A percentile compares a stretch with the other conserved stretches of the same genome.
Evolutionary conservation across 2,329 filamentous ascomycete species (phyloP).

Genomic region (Neospermospora avenae): DNA sequence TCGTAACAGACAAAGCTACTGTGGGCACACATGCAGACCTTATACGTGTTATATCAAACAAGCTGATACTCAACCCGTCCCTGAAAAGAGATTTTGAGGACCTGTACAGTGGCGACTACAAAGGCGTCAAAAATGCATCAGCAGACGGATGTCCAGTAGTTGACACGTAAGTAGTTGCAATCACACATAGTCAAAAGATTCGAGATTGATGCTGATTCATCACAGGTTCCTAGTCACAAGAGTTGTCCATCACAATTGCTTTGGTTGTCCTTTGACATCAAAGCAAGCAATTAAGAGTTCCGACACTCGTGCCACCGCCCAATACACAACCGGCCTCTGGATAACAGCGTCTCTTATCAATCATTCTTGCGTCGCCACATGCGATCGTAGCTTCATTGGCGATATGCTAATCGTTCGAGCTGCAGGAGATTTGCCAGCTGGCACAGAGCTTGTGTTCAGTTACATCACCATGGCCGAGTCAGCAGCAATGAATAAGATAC

Average conservation of each 20-base stretch:
- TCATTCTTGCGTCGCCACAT: conserved; percentile 24
- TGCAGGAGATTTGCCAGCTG: conserved; percentile 12
- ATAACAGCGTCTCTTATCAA: conserved; percentile 21
- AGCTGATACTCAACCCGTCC: conserved; percentile 37
- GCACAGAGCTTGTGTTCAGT: conserved; percentile 15
- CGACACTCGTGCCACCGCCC: background rate
- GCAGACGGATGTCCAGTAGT: conserved; percentile 24
- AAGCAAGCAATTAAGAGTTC: conserved; percentile 18
- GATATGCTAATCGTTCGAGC: conserved; percentile 20
- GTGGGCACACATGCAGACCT: background rate
- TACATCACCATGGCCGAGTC: background rate
- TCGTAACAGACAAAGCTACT: background rate
- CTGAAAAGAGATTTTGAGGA: conserved; percentile 32
- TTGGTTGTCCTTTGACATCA: conserved; percentile 32
- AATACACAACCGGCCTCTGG: conserved; percentile 22
- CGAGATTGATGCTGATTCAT: conserved; percentile 25
- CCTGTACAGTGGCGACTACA: conserved; percentile 32
- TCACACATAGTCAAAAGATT: background rate
- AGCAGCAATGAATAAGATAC: background rate
- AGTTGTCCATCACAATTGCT: conserved; percentile 43
- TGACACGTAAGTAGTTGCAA: conserved; percentile 26
- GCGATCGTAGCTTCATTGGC: conserved; percentile 17
- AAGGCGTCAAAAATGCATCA: background rate
- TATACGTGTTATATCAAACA: conserved; percentile 33
- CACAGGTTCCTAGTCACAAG: conserved; percentile 47